Evolutionary conservation across 768 basidiomycete species (phyloP), one percentile per base, ranked within the genome.

Genomic region (Naematelia aurantialba): DNA sequence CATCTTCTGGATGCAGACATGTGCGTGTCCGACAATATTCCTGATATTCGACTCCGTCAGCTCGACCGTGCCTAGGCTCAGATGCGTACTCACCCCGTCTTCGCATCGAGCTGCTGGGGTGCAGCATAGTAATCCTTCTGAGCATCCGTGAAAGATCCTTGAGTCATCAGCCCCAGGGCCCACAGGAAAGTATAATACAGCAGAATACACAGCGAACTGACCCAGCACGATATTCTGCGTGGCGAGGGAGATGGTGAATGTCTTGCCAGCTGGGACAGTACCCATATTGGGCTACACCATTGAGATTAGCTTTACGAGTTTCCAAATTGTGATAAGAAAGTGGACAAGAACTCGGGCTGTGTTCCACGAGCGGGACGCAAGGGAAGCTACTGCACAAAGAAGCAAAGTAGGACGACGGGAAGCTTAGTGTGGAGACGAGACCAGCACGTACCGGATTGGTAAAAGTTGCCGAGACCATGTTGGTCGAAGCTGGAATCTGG

Each of bases 401-500:
- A n/a, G n/a, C n/a, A n/a, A n/a, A n/a, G n/a, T n/a, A n/a, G n/a
- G n/a, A n/a, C n/a, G n/a, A n/a, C n/a, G n/a, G n/a, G n/a, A n/a
- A n/a, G n/a, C n/a, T n/a, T n/a, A 39, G 34, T 39, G 8, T 8
- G 17, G 17, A 39, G 17, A 39, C 34, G 34, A 39, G 8, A 39
- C n/a, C 34, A 39, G n/a, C 1, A 63, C 67, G 54, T 30, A 69
- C 67, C 4, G 85, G 83, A 77, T 81, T 79, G 56, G 80, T 80
- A 55, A 77, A 67, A 13, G 75, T 73, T 19, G 81, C 78, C 2
- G 81, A 81, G 65, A 87, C 84, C 52, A 79, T 70, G 62, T 83
- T 83, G 75, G 85, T 84, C 4, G 82, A 82, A 5, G 81, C 80
- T 22, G 83, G 81, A 74, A 86, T 86, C 76, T 85, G 17, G 8